phyloP scores from a whole-genome alignment of 345 rosid species.

The Turnera subulata region DNA sequence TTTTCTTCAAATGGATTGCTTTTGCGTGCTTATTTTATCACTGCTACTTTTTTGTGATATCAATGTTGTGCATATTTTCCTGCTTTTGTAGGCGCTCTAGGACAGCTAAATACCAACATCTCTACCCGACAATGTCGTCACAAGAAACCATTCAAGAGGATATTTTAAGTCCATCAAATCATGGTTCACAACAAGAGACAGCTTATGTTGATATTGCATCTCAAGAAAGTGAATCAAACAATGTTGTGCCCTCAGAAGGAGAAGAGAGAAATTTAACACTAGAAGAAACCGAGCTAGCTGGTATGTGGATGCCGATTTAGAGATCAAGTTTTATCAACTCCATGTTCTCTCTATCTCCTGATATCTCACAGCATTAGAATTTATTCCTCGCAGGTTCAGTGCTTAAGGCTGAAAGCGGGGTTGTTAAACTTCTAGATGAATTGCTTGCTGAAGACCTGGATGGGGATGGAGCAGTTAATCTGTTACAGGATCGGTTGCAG shows the following conservation, averaged over 20 bases:
- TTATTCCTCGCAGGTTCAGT: conserved; percentile 35
- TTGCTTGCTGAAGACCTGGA: conserved; percentile 61
- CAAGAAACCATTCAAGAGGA: conserved; percentile 38
- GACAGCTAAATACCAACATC: conserved; percentile 45
- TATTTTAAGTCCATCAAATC: conserved; percentile 21
- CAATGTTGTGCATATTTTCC: conserved; percentile 4
- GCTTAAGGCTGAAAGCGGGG: conserved; percentile 36
- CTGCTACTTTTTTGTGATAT: neutral
- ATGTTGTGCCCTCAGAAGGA: conserved; percentile 29
- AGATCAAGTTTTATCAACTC: conserved; percentile 6
- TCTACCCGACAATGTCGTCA: conserved; percentile 26
- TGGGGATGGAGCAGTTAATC: conserved; percentile 49
- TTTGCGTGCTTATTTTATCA: neutral
- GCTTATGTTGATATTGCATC: conserved; percentile 1
- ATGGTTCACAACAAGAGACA: conserved; percentile 28
- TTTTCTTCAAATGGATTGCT: neutral
- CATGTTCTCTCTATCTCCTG: neutral
- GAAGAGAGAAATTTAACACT: conserved; percentile 9
- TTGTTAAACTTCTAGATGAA: conserved; percentile 45
- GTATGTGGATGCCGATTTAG: conserved; percentile 38
- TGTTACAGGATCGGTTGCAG: conserved; percentile 56
- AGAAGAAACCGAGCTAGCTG: conserved; percentile 24
- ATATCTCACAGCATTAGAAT: too few species aligned
- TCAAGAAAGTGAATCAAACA: neutral
- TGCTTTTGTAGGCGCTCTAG: conserved; percentile 37